Evolutionary conservation across 2,329 filamentous ascomycete genomes (phyloP).

Genomic region (Fusarium neocosmosporiellum): DNA sequence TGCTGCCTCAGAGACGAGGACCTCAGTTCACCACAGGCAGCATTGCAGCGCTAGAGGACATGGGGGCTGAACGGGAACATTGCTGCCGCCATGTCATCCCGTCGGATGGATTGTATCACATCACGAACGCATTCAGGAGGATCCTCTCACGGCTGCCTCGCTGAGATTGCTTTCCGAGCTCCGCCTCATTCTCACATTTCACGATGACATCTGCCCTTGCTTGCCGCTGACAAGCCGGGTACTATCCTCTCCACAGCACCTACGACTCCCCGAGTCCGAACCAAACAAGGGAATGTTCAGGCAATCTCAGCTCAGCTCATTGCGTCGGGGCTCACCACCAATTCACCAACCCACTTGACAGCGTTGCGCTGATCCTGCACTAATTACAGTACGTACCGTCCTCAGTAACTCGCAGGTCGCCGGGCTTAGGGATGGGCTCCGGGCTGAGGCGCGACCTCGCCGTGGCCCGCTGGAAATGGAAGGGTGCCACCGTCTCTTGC

Average conservation of each 20-base stretch:
- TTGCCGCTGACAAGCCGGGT: conserved; percentile 6
- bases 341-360: not conserved
- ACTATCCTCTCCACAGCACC: not conserved
- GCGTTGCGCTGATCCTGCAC: conserved; percentile 3
- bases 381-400: conserved; percentile 7
- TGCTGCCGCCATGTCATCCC: not conserved
- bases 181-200: conserved; percentile 15
- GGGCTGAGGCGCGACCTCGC: conserved; percentile 16
- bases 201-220: conserved; percentile 5
- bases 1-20: not conserved
- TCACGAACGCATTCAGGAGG: not conserved
- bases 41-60: not conserved
- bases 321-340: conserved; percentile 4
- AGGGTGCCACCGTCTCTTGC: conserved; percentile 3
- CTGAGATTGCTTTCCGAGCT: not conserved
- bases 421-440: conserved; percentile 9
- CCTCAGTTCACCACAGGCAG: not conserved
- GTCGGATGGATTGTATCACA: not conserved
- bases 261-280: not conserved
- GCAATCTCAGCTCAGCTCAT: conserved; percentile 20
- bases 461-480: conserved; percentile 2
- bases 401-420: conserved; percentile 4
- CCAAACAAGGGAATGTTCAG: conserved; percentile 9
- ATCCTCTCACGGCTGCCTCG: not conserved
- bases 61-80: not conserved